phyloP scores from a whole-genome alignment of 345 rosid genomes.

The Eucalyptus brandiana region DNA sequence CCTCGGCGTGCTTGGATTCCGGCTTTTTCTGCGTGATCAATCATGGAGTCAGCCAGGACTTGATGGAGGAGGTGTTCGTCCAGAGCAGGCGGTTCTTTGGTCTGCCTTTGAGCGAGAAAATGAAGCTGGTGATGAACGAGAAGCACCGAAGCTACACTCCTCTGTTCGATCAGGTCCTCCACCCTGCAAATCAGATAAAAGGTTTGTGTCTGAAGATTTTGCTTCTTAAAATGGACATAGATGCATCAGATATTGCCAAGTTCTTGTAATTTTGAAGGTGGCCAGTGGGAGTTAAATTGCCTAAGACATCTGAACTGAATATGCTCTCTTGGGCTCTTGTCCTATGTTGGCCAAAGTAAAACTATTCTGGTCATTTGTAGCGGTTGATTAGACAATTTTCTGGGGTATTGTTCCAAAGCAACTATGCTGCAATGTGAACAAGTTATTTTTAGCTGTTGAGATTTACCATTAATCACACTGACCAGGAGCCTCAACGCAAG shows the following conservation, averaged over 20 bases:
- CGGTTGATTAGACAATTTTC: neutral
- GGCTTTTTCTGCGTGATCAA: constrained; percentile 76
- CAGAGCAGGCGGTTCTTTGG: constrained; percentile 51
- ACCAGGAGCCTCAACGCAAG: neutral
- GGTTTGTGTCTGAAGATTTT: constrained; percentile 29
- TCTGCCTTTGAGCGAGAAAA: constrained; percentile 45
- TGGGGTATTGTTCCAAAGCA: neutral
- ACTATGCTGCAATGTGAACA: neutral
- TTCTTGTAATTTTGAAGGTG: neutral
- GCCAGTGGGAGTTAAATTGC: neutral
- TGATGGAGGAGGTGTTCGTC: constrained; percentile 45
- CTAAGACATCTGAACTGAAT: neutral
- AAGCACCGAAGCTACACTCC: constrained; percentile 73
- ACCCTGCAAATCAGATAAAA: constrained; percentile 47
- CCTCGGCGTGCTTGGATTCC: constrained; percentile 59
- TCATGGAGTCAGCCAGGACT: constrained; percentile 58
- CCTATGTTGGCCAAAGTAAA: neutral
- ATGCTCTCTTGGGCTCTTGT: neutral
- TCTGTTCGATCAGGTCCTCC: constrained; percentile 43
- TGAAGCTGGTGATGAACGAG: constrained; percentile 57
- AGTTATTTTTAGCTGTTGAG: neutral
- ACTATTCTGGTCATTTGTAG: neutral
- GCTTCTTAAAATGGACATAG: constrained; percentile 55
- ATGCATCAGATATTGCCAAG: neutral
- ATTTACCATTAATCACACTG: neutral